Base-by-base conservation (phyloP, 2,329 filamentous ascomycete species). In the Penicillium sp. region DNA sequence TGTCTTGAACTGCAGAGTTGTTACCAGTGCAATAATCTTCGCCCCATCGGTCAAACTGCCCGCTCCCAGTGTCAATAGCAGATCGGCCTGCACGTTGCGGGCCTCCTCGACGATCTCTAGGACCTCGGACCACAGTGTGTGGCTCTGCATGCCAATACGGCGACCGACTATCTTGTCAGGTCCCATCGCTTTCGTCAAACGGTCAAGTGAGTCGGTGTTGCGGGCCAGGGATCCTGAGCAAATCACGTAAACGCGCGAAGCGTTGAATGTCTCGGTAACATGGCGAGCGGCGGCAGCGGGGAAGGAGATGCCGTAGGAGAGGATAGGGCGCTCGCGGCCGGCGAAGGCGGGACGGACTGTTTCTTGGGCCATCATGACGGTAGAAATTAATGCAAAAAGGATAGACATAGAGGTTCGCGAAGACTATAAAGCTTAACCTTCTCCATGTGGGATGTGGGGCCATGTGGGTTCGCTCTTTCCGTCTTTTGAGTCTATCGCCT, bases 1-100 rank as follows among this genome's bases (percentile, higher is more conserved):
- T 1, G 13, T n/a, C 12, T 12, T 8, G 13, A 4, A 28, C 1
- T 26, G 15, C 2, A 41, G 16, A 3, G 23, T 29, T 53, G 58
- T 46, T 54, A 76, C 79, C 21, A 81, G 67, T 4, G 75, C 69
- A 24, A 80, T 68, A 1, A 84, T 69, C 63, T 84, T 84, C 0
- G 80, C 80, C 0, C 71, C 80, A 61, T 84, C 81, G 0, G 79
- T 83, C n/a, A 84, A 62, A 43, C 76, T 81, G 0, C 82, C 81
- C 0, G 74, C 81, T 3, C 82, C 81, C 2, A 84, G 63, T 0
- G 81, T 84, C 10, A 84, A 64, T 5, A 85, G 62, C 38, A 79
- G 72, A 67, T 85, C 81, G 0, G 74, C 74, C 4, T 73, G 49
- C 7, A 60, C 61, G 0, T 59, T 55, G 5, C 68, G 62, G 1